Conservation (phyloP, 495 filamentous ascomycete genomes). For the Penicillium taxi region DNA sequence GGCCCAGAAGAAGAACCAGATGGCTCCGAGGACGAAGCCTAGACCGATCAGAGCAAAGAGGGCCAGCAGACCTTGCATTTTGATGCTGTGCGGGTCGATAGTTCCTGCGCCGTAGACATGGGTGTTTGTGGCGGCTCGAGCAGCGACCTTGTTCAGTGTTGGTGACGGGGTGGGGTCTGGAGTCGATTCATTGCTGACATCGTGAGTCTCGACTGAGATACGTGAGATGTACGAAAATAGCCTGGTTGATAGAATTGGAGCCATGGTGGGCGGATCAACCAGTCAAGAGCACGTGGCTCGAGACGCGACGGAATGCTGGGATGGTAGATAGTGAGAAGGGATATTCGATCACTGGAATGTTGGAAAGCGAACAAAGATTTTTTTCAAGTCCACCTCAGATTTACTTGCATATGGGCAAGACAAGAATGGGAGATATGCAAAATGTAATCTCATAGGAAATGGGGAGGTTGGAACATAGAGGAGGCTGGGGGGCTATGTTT, state of each 20-base stretch:
- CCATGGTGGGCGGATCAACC: conserved; percentile 22
- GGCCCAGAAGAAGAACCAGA: conserved; percentile 99
- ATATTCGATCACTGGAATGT: conserved; percentile 15
- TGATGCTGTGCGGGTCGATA: conserved; percentile 59
- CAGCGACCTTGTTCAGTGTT: conserved; percentile 11
- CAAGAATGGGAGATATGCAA: too few relatives aligned
- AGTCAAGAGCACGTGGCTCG: conserved; percentile 36
- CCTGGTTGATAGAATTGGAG: conserved; percentile 24
- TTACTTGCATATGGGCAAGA: too few relatives aligned
- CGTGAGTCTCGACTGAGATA: conserved; percentile 7
- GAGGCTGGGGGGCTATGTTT: conserved; percentile 36
- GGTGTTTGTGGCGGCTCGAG: conserved; percentile 16
- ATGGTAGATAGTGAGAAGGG: too few relatives aligned
- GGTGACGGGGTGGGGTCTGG: conserved; percentile 4
- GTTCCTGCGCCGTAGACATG: conserved; percentile 42
- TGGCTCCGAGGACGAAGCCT: conserved; percentile 61
- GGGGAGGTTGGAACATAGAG: conserved; percentile 41
- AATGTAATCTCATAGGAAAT: too few relatives aligned
- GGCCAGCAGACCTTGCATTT: conserved; percentile 74
- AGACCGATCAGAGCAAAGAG: conserved; percentile 80
- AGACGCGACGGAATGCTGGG: too few relatives aligned
- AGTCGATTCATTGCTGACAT: conserved; percentile 3
- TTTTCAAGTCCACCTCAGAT: too few relatives aligned
- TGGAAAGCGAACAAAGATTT: conserved; percentile 3
- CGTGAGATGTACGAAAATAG: conserved; percentile 23